phyloP scores from a whole-genome alignment of 352 stramenopile genomes.

The Phytophthora multivora region DNA sequence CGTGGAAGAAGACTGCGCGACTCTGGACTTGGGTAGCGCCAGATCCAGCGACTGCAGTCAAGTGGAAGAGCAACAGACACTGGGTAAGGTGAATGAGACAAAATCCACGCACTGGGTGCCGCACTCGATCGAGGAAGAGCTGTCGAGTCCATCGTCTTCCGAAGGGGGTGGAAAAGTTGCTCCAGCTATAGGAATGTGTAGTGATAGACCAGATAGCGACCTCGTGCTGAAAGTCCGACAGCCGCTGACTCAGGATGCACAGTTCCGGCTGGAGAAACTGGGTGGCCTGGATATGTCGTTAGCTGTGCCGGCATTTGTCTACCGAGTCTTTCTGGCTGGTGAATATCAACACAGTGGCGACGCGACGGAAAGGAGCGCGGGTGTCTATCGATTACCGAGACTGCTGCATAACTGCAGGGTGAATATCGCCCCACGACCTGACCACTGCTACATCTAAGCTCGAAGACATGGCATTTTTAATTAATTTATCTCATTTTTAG shows the following conservation, averaged over 20 bases:
- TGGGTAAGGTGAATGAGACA: background rate
- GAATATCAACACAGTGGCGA: conserved; percentile 18
- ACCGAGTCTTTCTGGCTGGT: conserved; percentile 21
- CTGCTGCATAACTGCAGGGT: conserved; percentile 33
- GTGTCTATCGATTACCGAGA: conserved; percentile 25
- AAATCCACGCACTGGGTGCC: conserved; percentile 13
- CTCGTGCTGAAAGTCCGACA: conserved; percentile 26
- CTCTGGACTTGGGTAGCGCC: conserved; percentile 26
- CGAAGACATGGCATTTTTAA: too few relatives aligned
- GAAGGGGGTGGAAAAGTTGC: background rate
- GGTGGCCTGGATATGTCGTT: conserved; percentile 20
- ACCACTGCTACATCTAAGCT: conserved; percentile 26
- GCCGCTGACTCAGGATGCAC: conserved; percentile 18
- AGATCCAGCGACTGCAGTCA: conserved; percentile 6
- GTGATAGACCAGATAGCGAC: conserved; percentile 1
- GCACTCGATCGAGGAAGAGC: conserved; percentile 18
- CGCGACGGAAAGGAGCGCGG: conserved; percentile 26
- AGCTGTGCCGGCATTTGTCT: conserved; percentile 26
- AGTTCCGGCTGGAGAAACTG: conserved; percentile 25
- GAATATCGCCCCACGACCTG: conserved; percentile 19
- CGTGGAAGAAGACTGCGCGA: conserved; percentile 23
- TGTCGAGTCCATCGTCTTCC: conserved; percentile 18
- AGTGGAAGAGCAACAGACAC: background rate
- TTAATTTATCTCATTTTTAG: too few relatives aligned
- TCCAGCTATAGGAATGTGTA: background rate